Conservation (phyloP, 768 basidiomycete species). For the Cystofilobasidium ferigula region DNA sequence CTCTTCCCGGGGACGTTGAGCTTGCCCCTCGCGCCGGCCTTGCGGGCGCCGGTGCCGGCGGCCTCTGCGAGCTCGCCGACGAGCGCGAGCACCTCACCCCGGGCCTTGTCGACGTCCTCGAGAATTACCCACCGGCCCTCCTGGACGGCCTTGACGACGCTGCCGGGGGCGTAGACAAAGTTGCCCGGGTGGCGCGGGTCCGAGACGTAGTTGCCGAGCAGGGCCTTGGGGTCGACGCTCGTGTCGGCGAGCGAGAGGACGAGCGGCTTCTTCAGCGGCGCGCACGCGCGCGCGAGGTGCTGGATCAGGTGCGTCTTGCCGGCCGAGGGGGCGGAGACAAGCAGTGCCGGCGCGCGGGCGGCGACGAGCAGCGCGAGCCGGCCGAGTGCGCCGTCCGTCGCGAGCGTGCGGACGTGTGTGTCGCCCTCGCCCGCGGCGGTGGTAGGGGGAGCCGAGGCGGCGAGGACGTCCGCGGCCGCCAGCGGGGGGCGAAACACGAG, state of each 20-base stretch:
- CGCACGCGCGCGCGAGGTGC: constrained; percentile 58
- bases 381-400: constrained; percentile 51
- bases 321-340: constrained; percentile 75
- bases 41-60: constrained; percentile 50
- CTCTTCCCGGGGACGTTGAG: constrained; percentile 54
- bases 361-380: constrained; percentile 55
- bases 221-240: constrained; percentile 81
- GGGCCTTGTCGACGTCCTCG: constrained; percentile 82
- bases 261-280: constrained; percentile 53
- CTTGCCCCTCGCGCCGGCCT: constrained; percentile 53
- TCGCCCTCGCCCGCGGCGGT: not conserved
- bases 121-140: constrained; percentile 88
- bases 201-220: constrained; percentile 86
- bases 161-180: constrained; percentile 95
- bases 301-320: constrained; percentile 74
- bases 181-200: constrained; percentile 69
- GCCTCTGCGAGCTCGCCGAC: constrained; percentile 70
- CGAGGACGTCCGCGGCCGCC: constrained; percentile 17
- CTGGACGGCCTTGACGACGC: constrained; percentile 74
- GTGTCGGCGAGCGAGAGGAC: constrained; percentile 87
- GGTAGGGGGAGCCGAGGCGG: constrained; percentile 21
- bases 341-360: constrained; percentile 60
- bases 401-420: constrained; percentile 50
- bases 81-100: constrained; percentile 75
- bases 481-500: constrained; percentile 38